Evolutionary conservation across 2,329 filamentous ascomycete genomes (phyloP), one percentile per base, ranked within the genome.

Genomic region (Pyrenophora tritici-repentis): DNA sequence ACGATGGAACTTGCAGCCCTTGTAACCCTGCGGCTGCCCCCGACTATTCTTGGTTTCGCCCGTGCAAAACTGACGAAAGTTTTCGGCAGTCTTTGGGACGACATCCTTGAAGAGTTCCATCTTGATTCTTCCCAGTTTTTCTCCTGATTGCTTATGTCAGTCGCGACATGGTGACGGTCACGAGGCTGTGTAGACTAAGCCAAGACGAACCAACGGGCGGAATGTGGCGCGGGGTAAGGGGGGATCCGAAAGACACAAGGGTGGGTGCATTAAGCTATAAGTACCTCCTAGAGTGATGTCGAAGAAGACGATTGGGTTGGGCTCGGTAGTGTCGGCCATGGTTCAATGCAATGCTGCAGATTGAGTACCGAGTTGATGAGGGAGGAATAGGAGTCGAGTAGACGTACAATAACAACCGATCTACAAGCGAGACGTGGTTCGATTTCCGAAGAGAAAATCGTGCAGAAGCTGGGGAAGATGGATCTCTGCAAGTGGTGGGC

Each of bases 31-130:
- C 0, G 92, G 88, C 56, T 86, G 82, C 29, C 91, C 90, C 8
- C 85, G 82, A 42, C 83, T 75, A 69, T 89, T 89, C 77, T 91
- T 96, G 61, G 83, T 86, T 79, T 97, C 93, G 65, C 94, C 94
- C 0, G 93, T 97, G 78, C 92, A 97, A 78, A 96, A 96, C 71
- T 95, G 91, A 39, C 92, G 89, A 74, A 99, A 97, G 79, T 97
- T 97, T 75, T 97, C 94, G 24, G 91, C 90, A 7, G 94, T 97
- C 66, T 87, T 87, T 58, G 92, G 91, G 0, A 91, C 89, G 17
- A 88, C 81, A 75, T 96, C 83, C 55, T 87, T 86, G 80, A 94
- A 97, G 55, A 99, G 85, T 76, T 97, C 69, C 58, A 73, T 71
- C 59, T 73, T 70, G 52, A 73, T 72, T 41, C 70, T 63, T 8